Conservation (phyloP, 371 early-diverging fungal genomes). For the Apophysomyces trapeziformis region DNA sequence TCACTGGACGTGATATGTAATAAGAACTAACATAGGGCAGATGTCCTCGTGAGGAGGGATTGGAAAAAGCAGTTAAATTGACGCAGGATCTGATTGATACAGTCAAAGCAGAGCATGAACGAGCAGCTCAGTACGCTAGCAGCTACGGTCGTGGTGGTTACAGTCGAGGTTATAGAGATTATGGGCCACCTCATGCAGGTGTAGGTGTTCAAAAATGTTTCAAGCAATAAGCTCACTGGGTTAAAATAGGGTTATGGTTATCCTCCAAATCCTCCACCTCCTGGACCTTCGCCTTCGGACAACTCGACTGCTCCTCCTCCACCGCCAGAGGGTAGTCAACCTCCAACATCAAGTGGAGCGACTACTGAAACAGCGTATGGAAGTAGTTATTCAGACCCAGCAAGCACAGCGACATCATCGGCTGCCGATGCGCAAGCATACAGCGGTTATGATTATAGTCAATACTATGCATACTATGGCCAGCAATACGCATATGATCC, state of each 20-base stretch:
- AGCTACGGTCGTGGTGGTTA: constrained; percentile 39
- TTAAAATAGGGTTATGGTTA: constrained; percentile 17
- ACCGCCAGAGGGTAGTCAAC: constrained; percentile 5
- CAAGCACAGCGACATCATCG: not conserved
- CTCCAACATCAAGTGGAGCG: constrained; percentile 24
- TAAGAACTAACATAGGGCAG: constrained; percentile 32
- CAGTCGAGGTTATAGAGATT: constrained; percentile 28
- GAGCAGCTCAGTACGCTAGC: constrained; percentile 40
- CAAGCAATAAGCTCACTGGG: not conserved
- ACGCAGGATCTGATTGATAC: constrained; percentile 80
- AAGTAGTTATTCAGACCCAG: constrained; percentile 15
- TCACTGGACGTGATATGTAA: constrained; percentile 4
- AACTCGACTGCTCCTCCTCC: constrained; percentile 11
- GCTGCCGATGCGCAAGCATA: constrained; percentile 14
- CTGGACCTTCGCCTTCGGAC: constrained; percentile 12
- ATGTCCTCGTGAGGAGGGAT: constrained; percentile 66
- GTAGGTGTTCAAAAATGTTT: not conserved
- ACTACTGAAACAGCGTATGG: constrained; percentile 15
- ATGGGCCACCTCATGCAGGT: constrained; percentile 7
- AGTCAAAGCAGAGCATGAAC: constrained; percentile 74
- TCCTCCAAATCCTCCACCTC: constrained; percentile 19
- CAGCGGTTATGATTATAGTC: constrained; percentile 33
- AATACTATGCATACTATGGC: constrained; percentile 40
- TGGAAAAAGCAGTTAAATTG: constrained; percentile 70
- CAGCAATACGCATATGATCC: constrained; percentile 36